Percentiles rank a stretch among this genome's conserved stretches.
Conservation (phyloP, 2,329 filamentous ascomycete genomes). For the Pyrenochaeta sp. region DNA sequence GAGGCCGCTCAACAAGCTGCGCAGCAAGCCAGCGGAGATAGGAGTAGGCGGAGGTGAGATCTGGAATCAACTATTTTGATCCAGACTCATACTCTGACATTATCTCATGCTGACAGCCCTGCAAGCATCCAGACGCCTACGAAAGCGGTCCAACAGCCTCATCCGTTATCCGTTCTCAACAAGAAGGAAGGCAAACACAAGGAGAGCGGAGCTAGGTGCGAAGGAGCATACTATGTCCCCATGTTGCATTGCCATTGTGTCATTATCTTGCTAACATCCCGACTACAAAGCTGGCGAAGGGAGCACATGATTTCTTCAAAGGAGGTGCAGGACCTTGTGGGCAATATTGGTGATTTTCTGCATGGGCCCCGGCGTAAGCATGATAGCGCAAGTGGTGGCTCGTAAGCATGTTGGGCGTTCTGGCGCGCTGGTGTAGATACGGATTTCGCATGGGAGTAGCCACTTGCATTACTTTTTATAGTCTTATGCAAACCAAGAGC, state of each 20-base stretch:
- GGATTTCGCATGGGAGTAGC: too few species aligned
- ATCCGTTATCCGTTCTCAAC: neutral
- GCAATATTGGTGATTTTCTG: too few species aligned
- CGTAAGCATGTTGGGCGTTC: too few species aligned
- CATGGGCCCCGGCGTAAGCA: too few species aligned
- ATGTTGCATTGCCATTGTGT: neutral
- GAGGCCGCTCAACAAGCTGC: slow-evolving; percentile 48
- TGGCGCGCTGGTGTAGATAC: too few species aligned
- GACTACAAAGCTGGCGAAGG: neutral
- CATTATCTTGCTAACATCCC: neutral
- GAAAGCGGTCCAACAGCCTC: neutral
- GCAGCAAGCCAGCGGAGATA: slow-evolving; percentile 49
- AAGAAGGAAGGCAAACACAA: neutral
- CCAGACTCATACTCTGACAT: neutral
- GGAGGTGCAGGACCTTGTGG: too few species aligned
- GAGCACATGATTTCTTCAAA: neutral
- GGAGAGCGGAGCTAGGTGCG: neutral
- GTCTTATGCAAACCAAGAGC: too few species aligned
- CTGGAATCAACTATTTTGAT: neutral
- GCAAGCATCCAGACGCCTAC: neutral
- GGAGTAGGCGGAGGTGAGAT: slow-evolving; percentile 45
- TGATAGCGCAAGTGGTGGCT: too few species aligned
- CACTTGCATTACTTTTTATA: too few species aligned
- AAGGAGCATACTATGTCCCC: neutral
- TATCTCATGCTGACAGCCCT: neutral